Evolutionary conservation across 805 yeast species (phyloP).

Genomic region (Komagataella mondaviorum): DNA sequence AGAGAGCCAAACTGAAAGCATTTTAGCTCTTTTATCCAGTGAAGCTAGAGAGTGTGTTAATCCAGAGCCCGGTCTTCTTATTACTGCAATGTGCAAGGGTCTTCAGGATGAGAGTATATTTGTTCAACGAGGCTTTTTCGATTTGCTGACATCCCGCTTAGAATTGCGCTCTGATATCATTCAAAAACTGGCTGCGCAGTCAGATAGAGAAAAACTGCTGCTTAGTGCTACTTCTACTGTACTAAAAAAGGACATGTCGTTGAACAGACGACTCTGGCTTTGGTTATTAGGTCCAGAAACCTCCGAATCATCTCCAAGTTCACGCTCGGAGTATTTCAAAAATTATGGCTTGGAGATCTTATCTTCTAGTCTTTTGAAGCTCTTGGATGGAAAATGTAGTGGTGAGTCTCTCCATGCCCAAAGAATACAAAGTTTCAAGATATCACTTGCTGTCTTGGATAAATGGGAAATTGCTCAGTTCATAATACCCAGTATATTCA

Average conservation of each 20-base stretch:
- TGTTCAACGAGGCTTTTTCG: conserved; percentile 82
- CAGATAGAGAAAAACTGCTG: conserved; percentile 46
- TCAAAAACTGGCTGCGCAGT: conserved; percentile 27
- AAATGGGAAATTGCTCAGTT: conserved; percentile 87
- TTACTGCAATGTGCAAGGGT: conserved; percentile 63
- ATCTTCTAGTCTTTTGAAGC: conserved; percentile 35
- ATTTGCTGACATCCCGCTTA: conserved; percentile 54
- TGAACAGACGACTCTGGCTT: conserved; percentile 86
- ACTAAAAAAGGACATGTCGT: conserved; percentile 79
- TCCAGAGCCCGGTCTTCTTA: conserved; percentile 70
- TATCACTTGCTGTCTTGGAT: conserved; percentile 69
- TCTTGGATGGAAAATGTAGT: conserved; percentile 21
- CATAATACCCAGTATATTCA: conserved; percentile 55
- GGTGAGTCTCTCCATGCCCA: conserved; percentile 13
- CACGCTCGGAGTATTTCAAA: conserved; percentile 45
- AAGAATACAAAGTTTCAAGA: conserved; percentile 40
- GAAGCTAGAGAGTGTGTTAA: conserved; percentile 45
- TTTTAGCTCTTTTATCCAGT: conserved; percentile 12
- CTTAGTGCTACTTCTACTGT: conserved; percentile 57
- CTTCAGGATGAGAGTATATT: conserved; percentile 53
- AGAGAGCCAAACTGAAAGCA: conserved; percentile 10
- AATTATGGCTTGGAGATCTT: conserved; percentile 38
- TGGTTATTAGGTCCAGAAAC: conserved; percentile 81
- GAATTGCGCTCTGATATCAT: conserved; percentile 51
- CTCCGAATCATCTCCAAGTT: conserved; percentile 1